phyloP scores from a whole-genome alignment of 148 eudicot genomes.

The Rhododendron molle region DNA sequence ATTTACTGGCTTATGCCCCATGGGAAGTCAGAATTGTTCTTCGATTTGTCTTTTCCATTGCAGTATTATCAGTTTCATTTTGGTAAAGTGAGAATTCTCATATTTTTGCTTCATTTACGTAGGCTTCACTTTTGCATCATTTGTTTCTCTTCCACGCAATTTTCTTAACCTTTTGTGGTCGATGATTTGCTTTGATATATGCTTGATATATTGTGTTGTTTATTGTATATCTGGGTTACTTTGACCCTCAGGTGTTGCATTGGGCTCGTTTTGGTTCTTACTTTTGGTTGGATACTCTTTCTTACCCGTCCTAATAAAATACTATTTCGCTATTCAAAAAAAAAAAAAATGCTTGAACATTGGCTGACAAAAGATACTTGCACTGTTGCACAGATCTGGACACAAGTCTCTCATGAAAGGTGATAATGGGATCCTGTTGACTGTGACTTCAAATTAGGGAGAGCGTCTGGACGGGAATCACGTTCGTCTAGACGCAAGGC shows the following conservation, averaged over 20 bases:
- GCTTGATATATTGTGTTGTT: neutral
- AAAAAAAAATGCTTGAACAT: too few relatives aligned
- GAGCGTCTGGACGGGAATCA: neutral
- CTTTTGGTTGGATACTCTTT: too few relatives aligned
- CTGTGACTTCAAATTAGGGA: neutral
- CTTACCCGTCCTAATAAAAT: too few relatives aligned
- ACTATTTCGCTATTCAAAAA: too few relatives aligned
- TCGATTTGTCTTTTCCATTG: neutral
- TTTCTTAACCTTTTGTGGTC: neutral
- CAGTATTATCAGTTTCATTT: conserved; percentile 21
- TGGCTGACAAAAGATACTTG: neutral
- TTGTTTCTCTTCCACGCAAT: neutral
- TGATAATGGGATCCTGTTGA: neutral
- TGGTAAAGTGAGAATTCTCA: neutral
- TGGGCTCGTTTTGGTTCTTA: too few relatives aligned
- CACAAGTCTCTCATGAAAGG: neutral
- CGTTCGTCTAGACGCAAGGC: neutral
- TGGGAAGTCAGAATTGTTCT: conserved; percentile 6
- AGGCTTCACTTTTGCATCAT: neutral
- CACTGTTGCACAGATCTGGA: neutral
- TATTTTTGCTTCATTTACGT: neutral
- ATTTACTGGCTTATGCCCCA: neutral
- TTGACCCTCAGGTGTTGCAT: too few relatives aligned
- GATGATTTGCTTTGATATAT: neutral
- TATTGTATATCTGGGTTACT: too few relatives aligned